Evolutionary conservation across 805 yeast genomes (phyloP), one percentile per base, ranked within the genome.

Genomic region (Candida hispaniensis): DNA sequence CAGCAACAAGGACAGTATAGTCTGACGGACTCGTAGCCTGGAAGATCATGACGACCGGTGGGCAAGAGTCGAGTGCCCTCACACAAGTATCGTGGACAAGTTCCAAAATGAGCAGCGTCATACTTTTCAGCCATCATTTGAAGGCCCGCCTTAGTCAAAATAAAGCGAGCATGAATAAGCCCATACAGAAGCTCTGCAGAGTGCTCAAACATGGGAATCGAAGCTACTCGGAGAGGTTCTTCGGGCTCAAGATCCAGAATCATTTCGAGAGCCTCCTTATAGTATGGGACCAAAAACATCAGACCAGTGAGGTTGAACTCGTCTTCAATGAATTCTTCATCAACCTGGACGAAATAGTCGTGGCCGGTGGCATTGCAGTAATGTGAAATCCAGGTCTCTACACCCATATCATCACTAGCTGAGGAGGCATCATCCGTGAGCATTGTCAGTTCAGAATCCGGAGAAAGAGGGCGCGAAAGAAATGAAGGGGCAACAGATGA

Each of bases 301-400:
- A 91, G 66, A 1, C 97, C 96, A 1, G 97, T 86, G 49, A 91
- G 66, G 54, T 91, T 91, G 66, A 91, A 91, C 47, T 91, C 97
- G 57, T 91, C 98, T 49, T 86, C 96, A 42, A 91, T 82, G 56
- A 85, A 91, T 32, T 83, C 95, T 30, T 80, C 83, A 1, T 85
- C 69, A 5, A 91, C 94, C 47, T 86, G 93, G 26, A 86, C 93
- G 56, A 85, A 85, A 55, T 76, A 88, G 52, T 91, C 93, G 54
- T 81, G 88, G 14, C 88, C 88, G 49, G 76, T 78, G 47, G 73
- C 62, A 29, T 78, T 69, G 52, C 93, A 79, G 56, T 76, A 82
- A 46, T 75, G 75, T 41, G 78, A 71, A 47, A 83, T 77, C 94
- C 94, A 85, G 27, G 83, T 74, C 40, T 75, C 79, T 50, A n/a